Evolutionary conservation across 2,329 filamentous ascomycete species (phyloP).

Genomic region (Coniochaeta pulveracea): DNA sequence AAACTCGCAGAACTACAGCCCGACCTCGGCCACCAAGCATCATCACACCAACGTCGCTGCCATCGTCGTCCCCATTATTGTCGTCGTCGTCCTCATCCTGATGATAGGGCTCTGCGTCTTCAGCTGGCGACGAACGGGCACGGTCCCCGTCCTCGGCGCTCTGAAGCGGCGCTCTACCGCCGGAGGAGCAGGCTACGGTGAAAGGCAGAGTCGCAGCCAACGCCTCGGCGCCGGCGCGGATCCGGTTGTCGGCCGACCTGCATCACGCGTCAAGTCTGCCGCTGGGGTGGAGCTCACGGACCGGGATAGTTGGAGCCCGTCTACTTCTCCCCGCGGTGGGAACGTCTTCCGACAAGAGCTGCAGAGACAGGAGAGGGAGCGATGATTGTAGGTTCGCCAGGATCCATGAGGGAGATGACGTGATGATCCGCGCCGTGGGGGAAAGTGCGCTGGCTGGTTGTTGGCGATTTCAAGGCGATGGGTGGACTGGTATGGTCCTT

Average conservation of each 20-base stretch:
- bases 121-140: slow-evolving; percentile 14
- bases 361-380: slow-evolving; percentile 17
- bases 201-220: slow-evolving; percentile 13
- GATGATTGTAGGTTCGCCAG: too few relatives aligned
- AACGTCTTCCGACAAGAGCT: slow-evolving; percentile 27
- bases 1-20: not conserved
- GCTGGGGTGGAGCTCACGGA: slow-evolving; percentile 18
- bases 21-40: not conserved
- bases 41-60: slow-evolving; percentile 9
- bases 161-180: slow-evolving; percentile 6
- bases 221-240: slow-evolving; percentile 8
- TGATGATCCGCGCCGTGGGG: too few relatives aligned
- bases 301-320: slow-evolving; percentile 19
- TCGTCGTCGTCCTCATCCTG: slow-evolving; percentile 12
- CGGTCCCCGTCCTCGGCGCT: slow-evolving; percentile 11
- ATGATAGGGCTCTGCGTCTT: slow-evolving; percentile 13
- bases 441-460: too few relatives aligned
- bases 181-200: slow-evolving; percentile 10
- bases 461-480: too few relatives aligned
- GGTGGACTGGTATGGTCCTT: too few relatives aligned
- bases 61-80: slow-evolving; percentile 18
- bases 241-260: not conserved
- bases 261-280: slow-evolving; percentile 1
- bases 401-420: too few relatives aligned
- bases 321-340: slow-evolving; percentile 7